Base-by-base conservation (phyloP, 2,329 filamentous ascomycete species). In the Penicillium sp. region DNA sequence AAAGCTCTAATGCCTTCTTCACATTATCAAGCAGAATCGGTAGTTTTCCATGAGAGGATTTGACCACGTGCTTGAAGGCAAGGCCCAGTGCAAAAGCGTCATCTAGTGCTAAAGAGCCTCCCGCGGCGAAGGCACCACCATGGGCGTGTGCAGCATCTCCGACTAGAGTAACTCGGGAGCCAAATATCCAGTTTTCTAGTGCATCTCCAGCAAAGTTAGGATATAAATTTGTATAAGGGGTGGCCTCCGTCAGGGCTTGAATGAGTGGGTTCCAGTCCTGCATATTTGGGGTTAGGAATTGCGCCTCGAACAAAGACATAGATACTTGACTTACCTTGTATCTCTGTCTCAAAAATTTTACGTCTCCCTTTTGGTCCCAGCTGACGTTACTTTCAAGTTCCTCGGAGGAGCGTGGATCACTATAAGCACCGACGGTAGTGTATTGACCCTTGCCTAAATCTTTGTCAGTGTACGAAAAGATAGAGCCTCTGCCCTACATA, bases 111-210 rank as follows among this genome's bases (percentile, higher is more conserved):
- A 72, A 56, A 0, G 69, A 71, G 2, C 69, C 70, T 16, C 68
- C 69, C 1, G 70, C 70, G 9, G 70, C 69, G 51, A 71, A 70
- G 3, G 67, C 63, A 10, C 69, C 70, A 1, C 69, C 70, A 22
- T 72, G 69, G 0, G 69, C 63, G 54, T 72, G 69, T 4, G 68
- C 70, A 22, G 69, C 68, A 42, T 71, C 67, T 2, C 70, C 69
- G 4, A 71, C 60, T 0, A 71, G 49, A 1, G 68, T 71, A 8
- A 62, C 69, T 4, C 68, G 61, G 1, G 64, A 66, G 4, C 68
- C 70, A 16, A 81, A 69, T 0, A 78, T 69, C 79, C 79, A 81
- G 0, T 72, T 76, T 2, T 74, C 67, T 1, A 81, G 68, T 7
- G 70, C 68, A 4, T 74, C 65, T 0, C 74, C 78, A 0, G 78